These are phyloP conservation scores for Ilex aquifolium DNA, from an alignment of 257 asterid genomes.

Conservation along the genomic window DNA sequence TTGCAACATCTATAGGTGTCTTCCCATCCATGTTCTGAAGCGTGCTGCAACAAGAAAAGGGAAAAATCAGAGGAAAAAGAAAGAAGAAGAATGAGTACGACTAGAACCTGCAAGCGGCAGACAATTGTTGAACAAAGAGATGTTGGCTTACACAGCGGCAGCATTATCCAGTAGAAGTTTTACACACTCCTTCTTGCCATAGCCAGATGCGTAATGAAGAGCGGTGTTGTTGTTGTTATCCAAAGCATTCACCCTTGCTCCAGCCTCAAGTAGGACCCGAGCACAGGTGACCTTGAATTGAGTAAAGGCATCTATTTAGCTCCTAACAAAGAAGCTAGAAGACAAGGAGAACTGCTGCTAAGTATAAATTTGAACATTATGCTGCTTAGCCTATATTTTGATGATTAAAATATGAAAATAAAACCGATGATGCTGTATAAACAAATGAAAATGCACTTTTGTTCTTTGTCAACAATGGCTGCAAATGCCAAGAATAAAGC, in stretches of 20 bases:
- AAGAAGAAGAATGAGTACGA: not conserved
- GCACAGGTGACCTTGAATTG: slow-evolving; percentile 73
- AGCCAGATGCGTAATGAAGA: slow-evolving; percentile 98
- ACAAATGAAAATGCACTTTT: too few relatives aligned
- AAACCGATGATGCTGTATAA: too few relatives aligned
- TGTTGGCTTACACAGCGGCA: slow-evolving; percentile 86
- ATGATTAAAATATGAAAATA: too few relatives aligned
- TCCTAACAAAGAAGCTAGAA: slow-evolving; percentile 6
- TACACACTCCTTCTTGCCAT: slow-evolving; percentile 94
- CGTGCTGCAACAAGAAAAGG: slow-evolving; percentile 46
- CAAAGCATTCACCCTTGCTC: slow-evolving; percentile 89
- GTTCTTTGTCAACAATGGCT: too few relatives aligned
- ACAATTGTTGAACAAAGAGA: not conserved
- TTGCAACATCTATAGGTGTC: slow-evolving; percentile 95
- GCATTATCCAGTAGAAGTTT: slow-evolving; percentile 88
- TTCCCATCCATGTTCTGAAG: slow-evolving; percentile 96
- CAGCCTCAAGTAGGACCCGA: slow-evolving; percentile 89
- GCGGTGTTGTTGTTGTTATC: slow-evolving; percentile 98
- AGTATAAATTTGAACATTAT: too few relatives aligned
- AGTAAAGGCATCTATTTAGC: slow-evolving; percentile 4
- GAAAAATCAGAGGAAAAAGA: not conserved
- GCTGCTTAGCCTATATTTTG: too few relatives aligned
- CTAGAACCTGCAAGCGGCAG: not conserved
- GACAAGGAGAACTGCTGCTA: too few relatives aligned
- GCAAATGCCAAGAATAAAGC: too few relatives aligned